phyloP scores from a whole-genome alignment of 2,329 filamentous ascomycete species.

The Trichoderma atroviride region DNA sequence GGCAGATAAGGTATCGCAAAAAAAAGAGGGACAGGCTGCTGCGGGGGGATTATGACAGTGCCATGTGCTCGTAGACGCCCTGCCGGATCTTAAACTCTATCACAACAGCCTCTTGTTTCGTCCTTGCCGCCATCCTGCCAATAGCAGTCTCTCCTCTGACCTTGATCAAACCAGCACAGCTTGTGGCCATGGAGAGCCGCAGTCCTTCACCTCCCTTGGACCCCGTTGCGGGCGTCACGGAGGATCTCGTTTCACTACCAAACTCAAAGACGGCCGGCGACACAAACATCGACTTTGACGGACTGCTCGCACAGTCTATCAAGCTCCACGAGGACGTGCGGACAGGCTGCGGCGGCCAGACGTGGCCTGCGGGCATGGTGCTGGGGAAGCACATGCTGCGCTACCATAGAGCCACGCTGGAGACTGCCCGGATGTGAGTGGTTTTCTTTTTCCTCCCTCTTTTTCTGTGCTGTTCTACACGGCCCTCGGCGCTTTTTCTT shows the following conservation, averaged over 20 bases:
- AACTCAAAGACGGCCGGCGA: conserved; percentile 58
- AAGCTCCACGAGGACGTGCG: conserved; percentile 82
- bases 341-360: conserved; percentile 86
- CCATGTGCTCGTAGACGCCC: neutral
- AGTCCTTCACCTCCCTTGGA: conserved; percentile 54
- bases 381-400: conserved; percentile 83
- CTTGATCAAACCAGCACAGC: neutral
- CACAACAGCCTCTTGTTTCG: neutral
- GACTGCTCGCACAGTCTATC: conserved; percentile 70
- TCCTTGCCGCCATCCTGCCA: neutral
- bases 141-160: neutral
- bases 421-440: conserved; percentile 72
- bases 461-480: neutral
- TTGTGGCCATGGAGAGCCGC: conserved; percentile 28
- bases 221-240: conserved; percentile 52
- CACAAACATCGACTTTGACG: conserved; percentile 66
- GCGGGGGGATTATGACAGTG: conserved; percentile 13
- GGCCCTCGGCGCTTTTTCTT: neutral
- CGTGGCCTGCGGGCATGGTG: conserved; percentile 93
- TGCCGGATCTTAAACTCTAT: neutral
- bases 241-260: conserved; percentile 62
- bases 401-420: conserved; percentile 65
- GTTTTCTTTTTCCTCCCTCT: conserved; percentile 7
- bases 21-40: conserved; percentile 23
- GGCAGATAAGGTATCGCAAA: conserved; percentile 18